These are phyloP conservation scores for Erysimum cheiri DNA, from an alignment of 441 rosid species.

Conservation along the genomic window DNA sequence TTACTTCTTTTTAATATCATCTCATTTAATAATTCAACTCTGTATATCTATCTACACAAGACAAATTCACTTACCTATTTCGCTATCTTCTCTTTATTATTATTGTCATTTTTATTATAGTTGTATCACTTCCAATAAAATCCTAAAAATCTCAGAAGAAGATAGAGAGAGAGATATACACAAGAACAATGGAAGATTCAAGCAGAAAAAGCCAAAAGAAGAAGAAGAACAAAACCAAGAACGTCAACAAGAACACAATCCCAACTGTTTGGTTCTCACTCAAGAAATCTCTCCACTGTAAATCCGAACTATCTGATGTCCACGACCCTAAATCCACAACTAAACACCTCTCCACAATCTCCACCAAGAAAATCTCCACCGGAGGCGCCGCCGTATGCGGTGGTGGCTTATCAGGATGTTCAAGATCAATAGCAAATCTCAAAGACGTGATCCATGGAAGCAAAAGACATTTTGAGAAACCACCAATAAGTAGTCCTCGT, in stretches of 20 bases:
- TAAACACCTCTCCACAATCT: constrained; percentile 68
- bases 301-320: constrained; percentile 87
- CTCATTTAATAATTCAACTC: constrained; percentile 27
- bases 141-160: constrained; percentile 13
- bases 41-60: constrained; percentile 11
- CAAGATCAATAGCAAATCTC: constrained; percentile 96
- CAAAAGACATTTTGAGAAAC: constrained; percentile 85
- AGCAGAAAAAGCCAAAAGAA: constrained; percentile 38
- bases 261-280: constrained; percentile 95
- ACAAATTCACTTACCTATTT: constrained; percentile 18
- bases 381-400: constrained; percentile 34
- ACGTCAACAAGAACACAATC: constrained; percentile 45
- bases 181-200: constrained; percentile 34
- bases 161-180: constrained; percentile 32
- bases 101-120: neutral
- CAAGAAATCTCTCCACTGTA: constrained; percentile 90
- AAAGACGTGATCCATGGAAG: constrained; percentile 98
- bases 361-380: constrained; percentile 55
- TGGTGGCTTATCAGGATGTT: constrained; percentile 82
- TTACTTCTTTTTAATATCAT: neutral
- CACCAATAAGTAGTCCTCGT: constrained; percentile 94
- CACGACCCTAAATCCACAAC: constrained; percentile 73
- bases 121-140: constrained; percentile 26
- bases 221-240: constrained; percentile 21
- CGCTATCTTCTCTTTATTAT: constrained; percentile 6